These are phyloP conservation scores for Steccherinum ochraceum DNA, from an alignment of 768 basidiomycete genomes.

Conservation along the genomic window DNA sequence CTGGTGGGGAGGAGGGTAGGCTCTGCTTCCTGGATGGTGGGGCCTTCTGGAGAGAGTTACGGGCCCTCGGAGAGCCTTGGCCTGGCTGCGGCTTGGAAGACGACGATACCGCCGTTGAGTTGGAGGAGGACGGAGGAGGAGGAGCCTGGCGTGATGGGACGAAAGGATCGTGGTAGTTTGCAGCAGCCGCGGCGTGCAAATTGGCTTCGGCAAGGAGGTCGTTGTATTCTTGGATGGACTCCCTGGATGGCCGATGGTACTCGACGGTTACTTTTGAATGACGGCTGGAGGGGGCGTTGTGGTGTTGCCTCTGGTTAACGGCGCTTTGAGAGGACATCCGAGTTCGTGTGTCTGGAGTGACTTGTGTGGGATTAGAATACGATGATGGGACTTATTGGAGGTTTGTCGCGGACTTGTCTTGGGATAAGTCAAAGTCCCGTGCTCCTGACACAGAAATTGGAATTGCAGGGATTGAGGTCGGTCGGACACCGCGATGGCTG, in stretches of 20 bases:
- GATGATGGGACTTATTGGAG: conserved; percentile 7
- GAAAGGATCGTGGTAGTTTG: conserved; percentile 32
- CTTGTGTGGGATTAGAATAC: conserved; percentile 5
- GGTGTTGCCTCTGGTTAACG: conserved; percentile 40
- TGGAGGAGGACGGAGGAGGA: conserved; percentile 29
- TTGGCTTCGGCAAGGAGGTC: conserved; percentile 61
- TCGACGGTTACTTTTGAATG: conserved; percentile 63
- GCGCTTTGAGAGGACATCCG: conserved; percentile 32
- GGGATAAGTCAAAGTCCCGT: not conserved
- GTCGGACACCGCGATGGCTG: conserved; percentile 9
- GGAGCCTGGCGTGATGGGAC: conserved; percentile 42
- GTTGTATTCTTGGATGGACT: conserved; percentile 74
- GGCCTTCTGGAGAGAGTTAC: conserved; percentile 61
- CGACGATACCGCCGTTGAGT: conserved; percentile 20
- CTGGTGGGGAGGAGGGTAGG: conserved; percentile 28
- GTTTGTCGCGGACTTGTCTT: conserved; percentile 6
- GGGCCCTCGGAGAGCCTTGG: conserved; percentile 26
- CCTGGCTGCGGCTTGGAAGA: conserved; percentile 20
- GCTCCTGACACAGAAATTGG: conserved; percentile 1
- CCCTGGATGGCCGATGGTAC: conserved; percentile 67
- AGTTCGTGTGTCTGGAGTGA: conserved; percentile 13
- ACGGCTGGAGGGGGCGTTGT: conserved; percentile 30
- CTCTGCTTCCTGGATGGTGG: conserved; percentile 51
- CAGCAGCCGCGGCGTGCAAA: conserved; percentile 48
- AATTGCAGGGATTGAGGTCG: conserved; percentile 5